phyloP scores from a whole-genome alignment of 73 alveolate species.

The Durusdinium trenchii region DNA sequence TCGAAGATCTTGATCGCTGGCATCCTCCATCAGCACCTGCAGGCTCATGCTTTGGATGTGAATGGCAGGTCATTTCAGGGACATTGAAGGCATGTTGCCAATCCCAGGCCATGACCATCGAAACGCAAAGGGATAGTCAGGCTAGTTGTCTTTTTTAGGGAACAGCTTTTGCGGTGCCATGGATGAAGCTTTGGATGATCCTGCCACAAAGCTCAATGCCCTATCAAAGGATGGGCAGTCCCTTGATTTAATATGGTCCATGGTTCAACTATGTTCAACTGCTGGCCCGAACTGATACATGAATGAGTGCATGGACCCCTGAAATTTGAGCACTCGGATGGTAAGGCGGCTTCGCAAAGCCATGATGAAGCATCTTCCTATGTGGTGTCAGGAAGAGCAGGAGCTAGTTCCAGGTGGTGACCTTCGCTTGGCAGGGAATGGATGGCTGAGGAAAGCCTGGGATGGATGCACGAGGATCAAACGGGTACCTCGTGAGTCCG shows the following conservation, averaged over 20 bases:
- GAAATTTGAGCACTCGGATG: no score
- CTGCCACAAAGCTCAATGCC: neutral
- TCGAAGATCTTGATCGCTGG: neutral
- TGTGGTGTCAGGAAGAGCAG: neutral
- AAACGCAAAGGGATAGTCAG: no score
- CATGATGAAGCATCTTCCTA: neutral
- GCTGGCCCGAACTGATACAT: neutral
- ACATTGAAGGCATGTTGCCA: neutral
- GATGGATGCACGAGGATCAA: neutral
- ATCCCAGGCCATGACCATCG: neutral
- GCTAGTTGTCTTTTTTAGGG: no score
- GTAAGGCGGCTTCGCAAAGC: slow-evolving; percentile 44
- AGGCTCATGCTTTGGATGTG: neutral
- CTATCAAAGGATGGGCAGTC: slow-evolving; percentile 8
- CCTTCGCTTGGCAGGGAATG: neutral
- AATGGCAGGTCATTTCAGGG: neutral
- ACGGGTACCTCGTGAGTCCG: slow-evolving; percentile 2
- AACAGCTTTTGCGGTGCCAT: no score
- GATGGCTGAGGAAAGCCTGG: neutral
- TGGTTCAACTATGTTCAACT: neutral
- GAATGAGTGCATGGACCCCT: neutral
- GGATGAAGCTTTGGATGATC: neutral
- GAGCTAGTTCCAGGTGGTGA: slow-evolving; percentile 41
- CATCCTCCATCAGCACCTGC: slow-evolving; percentile 1
- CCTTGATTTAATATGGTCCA: neutral